Percentiles rank a stretch among this genome's conserved stretches.
phyloP scores from a whole-genome alignment of 2,329 filamentous ascomycete genomes.

The Pyrenophora tritici-repentis region DNA sequence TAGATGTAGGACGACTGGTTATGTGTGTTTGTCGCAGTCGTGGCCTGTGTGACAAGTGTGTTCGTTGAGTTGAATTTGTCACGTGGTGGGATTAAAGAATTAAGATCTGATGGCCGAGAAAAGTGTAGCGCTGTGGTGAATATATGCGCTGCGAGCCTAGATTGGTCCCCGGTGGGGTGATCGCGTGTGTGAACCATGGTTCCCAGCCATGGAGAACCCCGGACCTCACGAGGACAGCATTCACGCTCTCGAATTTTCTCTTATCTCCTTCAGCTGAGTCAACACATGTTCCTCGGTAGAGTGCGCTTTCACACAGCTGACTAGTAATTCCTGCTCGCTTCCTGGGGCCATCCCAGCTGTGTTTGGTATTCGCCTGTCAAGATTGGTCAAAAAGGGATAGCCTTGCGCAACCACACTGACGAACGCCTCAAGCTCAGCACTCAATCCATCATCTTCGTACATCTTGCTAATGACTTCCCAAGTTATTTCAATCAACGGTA shows the following conservation, averaged over 20 bases:
- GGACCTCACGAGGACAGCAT: background rate
- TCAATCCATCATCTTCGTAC: slow-evolving; percentile 47
- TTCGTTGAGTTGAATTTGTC: no score
- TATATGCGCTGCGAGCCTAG: no score
- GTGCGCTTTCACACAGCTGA: slow-evolving; percentile 50
- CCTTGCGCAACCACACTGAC: slow-evolving; percentile 61
- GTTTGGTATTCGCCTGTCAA: slow-evolving; percentile 62
- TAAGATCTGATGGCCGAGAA: no score
- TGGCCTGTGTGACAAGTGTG: no score
- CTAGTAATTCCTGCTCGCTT: slow-evolving; percentile 61
- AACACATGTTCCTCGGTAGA: slow-evolving; percentile 52
- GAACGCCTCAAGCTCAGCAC: slow-evolving; percentile 53
- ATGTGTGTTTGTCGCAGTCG: no score
- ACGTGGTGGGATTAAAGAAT: no score
- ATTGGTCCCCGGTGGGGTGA: no score
- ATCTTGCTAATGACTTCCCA: slow-evolving; percentile 51
- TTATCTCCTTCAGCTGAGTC: slow-evolving; percentile 48
- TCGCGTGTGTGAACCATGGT: no score
- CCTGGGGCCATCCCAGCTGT: slow-evolving; percentile 64
- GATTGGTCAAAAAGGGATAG: slow-evolving; percentile 67
- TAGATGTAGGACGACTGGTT: no score
- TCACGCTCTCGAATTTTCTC: slow-evolving; percentile 34
- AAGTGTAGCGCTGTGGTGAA: no score
- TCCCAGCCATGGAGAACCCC: background rate
- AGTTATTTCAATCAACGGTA: slow-evolving; percentile 54